phyloP scores from a whole-genome alignment of 1,139 yeast species.

The Yamadazyma buinensis region DNA sequence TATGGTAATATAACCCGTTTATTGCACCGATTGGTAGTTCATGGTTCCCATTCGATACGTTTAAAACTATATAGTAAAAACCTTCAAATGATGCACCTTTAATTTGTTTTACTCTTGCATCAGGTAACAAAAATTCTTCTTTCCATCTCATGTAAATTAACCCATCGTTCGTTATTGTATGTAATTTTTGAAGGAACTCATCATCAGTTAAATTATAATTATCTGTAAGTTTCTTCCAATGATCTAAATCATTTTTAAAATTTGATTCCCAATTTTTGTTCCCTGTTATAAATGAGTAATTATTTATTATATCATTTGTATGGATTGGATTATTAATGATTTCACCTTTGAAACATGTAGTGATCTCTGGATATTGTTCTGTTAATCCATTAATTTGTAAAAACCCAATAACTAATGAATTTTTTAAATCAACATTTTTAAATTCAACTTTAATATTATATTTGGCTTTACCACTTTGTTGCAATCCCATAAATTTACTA shows the following conservation, averaged over 20 bases:
- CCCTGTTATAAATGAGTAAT: constrained; percentile 39
- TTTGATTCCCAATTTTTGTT: constrained; percentile 56
- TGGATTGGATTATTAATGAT: constrained; percentile 59
- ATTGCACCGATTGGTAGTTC: constrained; percentile 49
- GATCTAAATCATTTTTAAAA: constrained; percentile 70
- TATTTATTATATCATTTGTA: constrained; percentile 13
- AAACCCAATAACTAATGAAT: constrained; percentile 69
- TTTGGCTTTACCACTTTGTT: constrained; percentile 64
- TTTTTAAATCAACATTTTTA: constrained; percentile 61
- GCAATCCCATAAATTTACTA: constrained; percentile 63
- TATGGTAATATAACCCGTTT: constrained; percentile 78
- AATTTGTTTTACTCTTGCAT: constrained; percentile 61
- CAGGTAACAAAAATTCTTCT: constrained; percentile 82
- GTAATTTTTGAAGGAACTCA: constrained; percentile 25
- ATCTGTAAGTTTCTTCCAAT: constrained; percentile 78
- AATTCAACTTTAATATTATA: constrained; percentile 72
- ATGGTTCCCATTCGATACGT: constrained; percentile 47
- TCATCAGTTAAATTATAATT: constrained; percentile 21
- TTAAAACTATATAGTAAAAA: constrained; percentile 81
- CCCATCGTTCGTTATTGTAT: constrained; percentile 26
- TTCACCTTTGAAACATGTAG: constrained; percentile 86
- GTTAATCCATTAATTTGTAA: constrained; percentile 80
- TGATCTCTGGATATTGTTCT: constrained; percentile 68
- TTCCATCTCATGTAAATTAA: constrained; percentile 92
- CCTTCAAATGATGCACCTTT: constrained; percentile 91